These are phyloP conservation scores for Xylaria nigripes DNA, from an alignment of 495 filamentous ascomycete species.

Conservation along the genomic window DNA sequence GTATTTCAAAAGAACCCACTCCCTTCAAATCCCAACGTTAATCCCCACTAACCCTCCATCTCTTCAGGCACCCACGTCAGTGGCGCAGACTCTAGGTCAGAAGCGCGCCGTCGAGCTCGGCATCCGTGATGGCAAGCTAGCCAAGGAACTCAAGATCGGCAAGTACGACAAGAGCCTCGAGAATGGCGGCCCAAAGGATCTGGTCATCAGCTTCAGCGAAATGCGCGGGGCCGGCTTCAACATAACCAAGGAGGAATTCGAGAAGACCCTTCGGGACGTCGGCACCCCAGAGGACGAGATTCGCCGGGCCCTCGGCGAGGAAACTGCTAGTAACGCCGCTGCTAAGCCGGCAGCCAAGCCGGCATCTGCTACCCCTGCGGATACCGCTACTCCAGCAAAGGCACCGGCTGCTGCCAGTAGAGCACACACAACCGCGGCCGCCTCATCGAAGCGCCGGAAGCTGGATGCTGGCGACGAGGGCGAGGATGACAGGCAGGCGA, in stretches of 20 bases:
- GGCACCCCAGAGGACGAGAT: not conserved
- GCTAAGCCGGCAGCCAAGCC: no score
- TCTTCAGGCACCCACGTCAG: not conserved
- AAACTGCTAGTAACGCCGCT: no score
- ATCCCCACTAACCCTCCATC: not conserved
- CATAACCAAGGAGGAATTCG: not conserved
- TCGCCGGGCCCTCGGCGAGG: not conserved
- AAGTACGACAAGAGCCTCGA: not conserved
- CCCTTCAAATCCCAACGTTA: no score
- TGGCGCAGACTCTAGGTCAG: not conserved
- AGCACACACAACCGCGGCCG: no score
- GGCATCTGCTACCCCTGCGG: no score
- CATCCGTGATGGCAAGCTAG: not conserved
- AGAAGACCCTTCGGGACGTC: not conserved
- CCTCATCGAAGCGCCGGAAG: no score
- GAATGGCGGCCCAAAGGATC: not conserved
- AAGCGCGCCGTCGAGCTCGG: not conserved
- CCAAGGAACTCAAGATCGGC: conserved; percentile 2
- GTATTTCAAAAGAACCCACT: no score
- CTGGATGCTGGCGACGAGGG: no score
- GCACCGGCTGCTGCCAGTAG: no score
- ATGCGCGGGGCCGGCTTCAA: not conserved
- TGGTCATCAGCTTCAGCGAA: not conserved
- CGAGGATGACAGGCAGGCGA: no score
- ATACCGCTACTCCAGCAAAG: no score